These are phyloP conservation scores for Heteromeles arbutifolia DNA, from an alignment of 306 rosid species.

Conservation along the genomic window DNA sequence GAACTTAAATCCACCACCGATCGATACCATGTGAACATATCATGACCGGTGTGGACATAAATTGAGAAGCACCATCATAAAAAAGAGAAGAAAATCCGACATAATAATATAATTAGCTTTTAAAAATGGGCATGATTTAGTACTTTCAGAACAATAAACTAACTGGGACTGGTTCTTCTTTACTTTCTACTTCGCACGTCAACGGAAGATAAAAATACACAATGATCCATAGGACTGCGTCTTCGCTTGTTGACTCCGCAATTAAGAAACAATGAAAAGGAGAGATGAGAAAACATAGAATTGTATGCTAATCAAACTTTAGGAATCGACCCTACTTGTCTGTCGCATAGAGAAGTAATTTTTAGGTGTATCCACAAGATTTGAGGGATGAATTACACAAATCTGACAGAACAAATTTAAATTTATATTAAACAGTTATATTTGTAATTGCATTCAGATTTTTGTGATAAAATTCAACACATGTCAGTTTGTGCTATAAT, in stretches of 20 bases:
- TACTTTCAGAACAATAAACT: slow-evolving; percentile 28
- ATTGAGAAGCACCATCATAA: slow-evolving; percentile 38
- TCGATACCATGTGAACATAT: slow-evolving; percentile 14
- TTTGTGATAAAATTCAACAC: not conserved
- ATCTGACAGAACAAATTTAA: no score
- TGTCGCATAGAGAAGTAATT: not conserved
- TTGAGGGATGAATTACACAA: not conserved
- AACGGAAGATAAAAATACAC: not conserved
- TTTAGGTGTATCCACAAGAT: not conserved
- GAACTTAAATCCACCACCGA: slow-evolving; percentile 6
- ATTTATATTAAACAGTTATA: no score
- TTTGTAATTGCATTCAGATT: not conserved
- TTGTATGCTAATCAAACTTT: slow-evolving; percentile 6
- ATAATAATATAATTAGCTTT: slow-evolving; percentile 32
- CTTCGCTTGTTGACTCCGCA: slow-evolving; percentile 78
- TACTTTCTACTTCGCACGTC: slow-evolving; percentile 33
- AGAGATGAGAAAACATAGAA: slow-evolving; percentile 1
- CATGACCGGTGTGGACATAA: slow-evolving; percentile 37
- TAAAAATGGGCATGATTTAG: slow-evolving; percentile 29
- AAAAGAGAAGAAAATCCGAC: slow-evolving; percentile 27
- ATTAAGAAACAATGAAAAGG: slow-evolving; percentile 24
- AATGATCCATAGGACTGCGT: slow-evolving; percentile 33
- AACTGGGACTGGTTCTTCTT: slow-evolving; percentile 15
- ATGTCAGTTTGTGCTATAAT: not conserved
- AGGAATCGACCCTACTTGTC: slow-evolving; percentile 26